Evolutionary conservation across 2,329 filamentous ascomycete genomes (phyloP).

Genomic region (Pyrenophora teres): DNA sequence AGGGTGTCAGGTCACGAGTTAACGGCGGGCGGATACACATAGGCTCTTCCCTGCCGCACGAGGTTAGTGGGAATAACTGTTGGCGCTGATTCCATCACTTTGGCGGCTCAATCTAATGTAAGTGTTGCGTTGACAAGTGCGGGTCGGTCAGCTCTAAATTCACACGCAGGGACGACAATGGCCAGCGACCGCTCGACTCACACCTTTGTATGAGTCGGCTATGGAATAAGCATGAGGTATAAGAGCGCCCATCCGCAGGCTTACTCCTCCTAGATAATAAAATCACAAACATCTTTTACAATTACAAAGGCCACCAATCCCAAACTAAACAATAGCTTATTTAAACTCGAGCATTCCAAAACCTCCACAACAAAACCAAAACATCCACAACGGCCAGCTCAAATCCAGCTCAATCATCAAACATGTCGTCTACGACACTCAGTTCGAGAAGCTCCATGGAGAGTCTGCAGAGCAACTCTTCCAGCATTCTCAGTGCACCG

Average conservation of each 20-base stretch:
- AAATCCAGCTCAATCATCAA: conserved; percentile 1
- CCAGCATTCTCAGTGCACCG: conserved; percentile 30
- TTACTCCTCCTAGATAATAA: conserved; percentile 2
- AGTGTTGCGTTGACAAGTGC: conserved; percentile 27
- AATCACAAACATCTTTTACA: background rate
- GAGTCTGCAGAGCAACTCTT: conserved; percentile 35
- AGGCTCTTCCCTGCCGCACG: conserved; percentile 25
- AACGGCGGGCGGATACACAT: conserved; percentile 18
- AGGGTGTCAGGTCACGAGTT: conserved; percentile 33
- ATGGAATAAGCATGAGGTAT: conserved; percentile 6
- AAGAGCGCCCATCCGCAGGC: conserved; percentile 8
- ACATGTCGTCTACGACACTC: conserved; percentile 33
- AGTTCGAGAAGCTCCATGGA: conserved; percentile 39
- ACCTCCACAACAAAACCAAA: too few relatives aligned
- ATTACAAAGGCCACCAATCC: background rate
- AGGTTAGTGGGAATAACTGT: conserved; percentile 19
- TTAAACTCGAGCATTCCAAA: too few relatives aligned
- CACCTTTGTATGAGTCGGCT: background rate
- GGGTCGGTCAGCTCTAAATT: conserved; percentile 41
- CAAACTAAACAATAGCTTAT: background rate
- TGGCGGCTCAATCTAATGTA: conserved; percentile 19
- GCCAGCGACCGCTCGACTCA: conserved; percentile 6
- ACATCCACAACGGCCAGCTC: background rate
- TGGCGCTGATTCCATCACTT: conserved; percentile 11
- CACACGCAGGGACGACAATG: conserved; percentile 10